Percentiles rank a stretch among this genome's conserved stretches.
Evolutionary conservation across 176 grass and related monocot genomes (phyloP).

Genomic region (Triticum timopheevii): DNA sequence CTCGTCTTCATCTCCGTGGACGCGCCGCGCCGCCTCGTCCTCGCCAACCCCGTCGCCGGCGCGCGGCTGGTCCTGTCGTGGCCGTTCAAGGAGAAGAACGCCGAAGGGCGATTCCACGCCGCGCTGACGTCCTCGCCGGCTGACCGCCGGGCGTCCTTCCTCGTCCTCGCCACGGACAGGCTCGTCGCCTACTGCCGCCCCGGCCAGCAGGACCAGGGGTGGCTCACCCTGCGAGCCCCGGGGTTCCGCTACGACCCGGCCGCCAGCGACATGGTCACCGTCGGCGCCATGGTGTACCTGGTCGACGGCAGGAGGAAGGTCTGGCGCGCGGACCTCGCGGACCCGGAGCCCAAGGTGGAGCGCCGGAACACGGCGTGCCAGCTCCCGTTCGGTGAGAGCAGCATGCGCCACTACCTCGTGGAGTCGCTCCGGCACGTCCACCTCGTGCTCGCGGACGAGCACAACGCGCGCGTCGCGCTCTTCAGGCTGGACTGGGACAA

Average conservation of each 20-base stretch:
- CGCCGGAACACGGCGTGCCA: constrained; percentile 33
- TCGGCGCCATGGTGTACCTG: constrained; percentile 38
- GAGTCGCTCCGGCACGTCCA: constrained; percentile 36
- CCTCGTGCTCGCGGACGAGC: constrained; percentile 48
- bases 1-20: constrained; percentile 33
- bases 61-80: background rate
- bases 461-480: constrained; percentile 21
- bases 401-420: constrained; percentile 34
- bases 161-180: constrained; percentile 37
- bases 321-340: constrained; percentile 41
- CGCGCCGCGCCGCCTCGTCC: constrained; percentile 26
- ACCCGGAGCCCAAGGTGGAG: constrained; percentile 29
- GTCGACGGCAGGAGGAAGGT: constrained; percentile 38
- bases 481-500: constrained; percentile 32
- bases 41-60: constrained; percentile 34
- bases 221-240: constrained; percentile 34
- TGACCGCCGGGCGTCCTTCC: constrained; percentile 28
- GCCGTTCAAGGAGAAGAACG: constrained; percentile 30
- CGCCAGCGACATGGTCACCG: constrained; percentile 32
- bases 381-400: background rate
- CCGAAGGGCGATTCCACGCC: constrained; percentile 27
- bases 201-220: background rate
- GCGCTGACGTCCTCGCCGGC: constrained; percentile 24
- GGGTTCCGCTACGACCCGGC: constrained; percentile 42
- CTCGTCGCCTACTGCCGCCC: constrained; percentile 45